phyloP scores from a whole-genome alignment of 2,329 filamentous ascomycete species.

The Fusarium luffae region DNA sequence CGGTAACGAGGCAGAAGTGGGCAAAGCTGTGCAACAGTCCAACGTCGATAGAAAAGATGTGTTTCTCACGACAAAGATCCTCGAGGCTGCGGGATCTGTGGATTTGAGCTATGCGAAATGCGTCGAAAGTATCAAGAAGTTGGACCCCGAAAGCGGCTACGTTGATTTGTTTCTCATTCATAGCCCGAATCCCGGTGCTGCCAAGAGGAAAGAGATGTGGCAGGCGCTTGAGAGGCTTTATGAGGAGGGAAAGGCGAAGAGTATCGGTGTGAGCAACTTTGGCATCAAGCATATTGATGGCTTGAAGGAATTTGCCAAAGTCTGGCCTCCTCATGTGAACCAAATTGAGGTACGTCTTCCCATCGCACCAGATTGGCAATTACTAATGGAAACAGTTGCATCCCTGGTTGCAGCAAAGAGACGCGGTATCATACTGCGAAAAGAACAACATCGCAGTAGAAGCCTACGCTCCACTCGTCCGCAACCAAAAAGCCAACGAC shows the following conservation, averaged over 20 bases:
- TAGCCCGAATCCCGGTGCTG: constrained; percentile 65
- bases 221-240: constrained; percentile 71
- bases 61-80: constrained; percentile 67
- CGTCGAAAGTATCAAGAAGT: constrained; percentile 70
- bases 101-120: constrained; percentile 70
- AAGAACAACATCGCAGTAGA: constrained; percentile 73
- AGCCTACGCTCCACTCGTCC: constrained; percentile 52
- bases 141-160: constrained; percentile 67
- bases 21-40: constrained; percentile 58
- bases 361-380: constrained; percentile 31
- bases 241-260: constrained; percentile 67
- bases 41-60: constrained; percentile 59
- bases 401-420: constrained; percentile 69
- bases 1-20: constrained; percentile 58
- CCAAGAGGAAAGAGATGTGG: constrained; percentile 72
- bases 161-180: constrained; percentile 78
- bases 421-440: constrained; percentile 67
- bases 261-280: constrained; percentile 79
- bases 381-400: constrained; percentile 70
- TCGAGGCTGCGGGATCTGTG: constrained; percentile 54
- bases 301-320: constrained; percentile 69
- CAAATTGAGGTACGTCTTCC: constrained; percentile 70
- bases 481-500: constrained; percentile 58
- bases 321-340: constrained; percentile 75
- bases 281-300: constrained; percentile 75